Evolutionary conservation across 371 early-diverging fungal species (phyloP).

Genomic region (Rhizopus delemar): DNA sequence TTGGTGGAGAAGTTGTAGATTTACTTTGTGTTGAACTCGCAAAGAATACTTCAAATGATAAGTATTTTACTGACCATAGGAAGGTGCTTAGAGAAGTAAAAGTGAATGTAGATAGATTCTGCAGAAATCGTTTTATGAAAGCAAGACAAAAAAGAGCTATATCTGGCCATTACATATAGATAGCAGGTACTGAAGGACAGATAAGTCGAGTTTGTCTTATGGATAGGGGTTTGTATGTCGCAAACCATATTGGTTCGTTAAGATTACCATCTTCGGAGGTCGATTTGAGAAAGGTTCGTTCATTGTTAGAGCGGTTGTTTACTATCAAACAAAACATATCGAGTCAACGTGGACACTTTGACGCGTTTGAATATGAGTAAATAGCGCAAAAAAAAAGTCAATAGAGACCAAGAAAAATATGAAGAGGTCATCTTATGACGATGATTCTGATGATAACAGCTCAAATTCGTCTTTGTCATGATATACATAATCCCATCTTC

Average conservation of each 20-base stretch:
- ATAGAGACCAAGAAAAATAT: neutral
- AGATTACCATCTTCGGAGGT: neutral
- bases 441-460: neutral
- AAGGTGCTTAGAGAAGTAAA: constrained; percentile 6
- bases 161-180: neutral
- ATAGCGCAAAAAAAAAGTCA: constrained; percentile 1
- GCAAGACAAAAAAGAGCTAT: neutral
- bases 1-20: neutral
- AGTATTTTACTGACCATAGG: constrained; percentile 1
- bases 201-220: neutral
- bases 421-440: neutral
- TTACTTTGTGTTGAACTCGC: neutral
- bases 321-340: neutral
- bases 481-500: constrained; percentile 73
- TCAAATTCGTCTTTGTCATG: constrained; percentile 63
- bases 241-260: constrained; percentile 1
- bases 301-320: constrained; percentile 1
- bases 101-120: neutral
- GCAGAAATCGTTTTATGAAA: neutral
- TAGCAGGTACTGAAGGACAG: neutral
- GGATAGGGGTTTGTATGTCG: constrained; percentile 8
- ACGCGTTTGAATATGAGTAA: neutral
- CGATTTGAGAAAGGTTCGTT: neutral
- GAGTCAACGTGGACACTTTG: neutral
- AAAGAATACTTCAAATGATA: neutral